Evolutionary conservation across 495 filamentous ascomycete genomes (phyloP), one percentile per base, ranked within the genome.

Genomic region (Stereocaulon alpinum): DNA sequence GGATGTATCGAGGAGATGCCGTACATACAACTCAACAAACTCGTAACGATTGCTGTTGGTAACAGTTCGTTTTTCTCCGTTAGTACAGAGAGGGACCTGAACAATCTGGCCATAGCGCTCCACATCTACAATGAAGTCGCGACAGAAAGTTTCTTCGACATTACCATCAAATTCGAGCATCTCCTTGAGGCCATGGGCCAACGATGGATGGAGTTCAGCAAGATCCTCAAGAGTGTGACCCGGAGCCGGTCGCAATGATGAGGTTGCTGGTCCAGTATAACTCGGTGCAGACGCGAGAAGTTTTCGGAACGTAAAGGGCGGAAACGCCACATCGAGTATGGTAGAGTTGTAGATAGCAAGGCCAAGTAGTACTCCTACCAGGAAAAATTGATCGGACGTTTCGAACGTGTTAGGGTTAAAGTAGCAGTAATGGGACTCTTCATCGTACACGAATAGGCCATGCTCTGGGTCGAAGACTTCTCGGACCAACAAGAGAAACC

Each of bases 301-400:
- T 71, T 95, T 96, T 62, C 88, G 84, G 69, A 96, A 97, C 2
- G 86, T 85, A 68, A 95, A 95, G n/a, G 92, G 90, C 5, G 91
- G 91, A 17, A 97, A 76, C 10, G 88, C 86, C 49, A 97, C 80
- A 66, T 97, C 91, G 6, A 97, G 77, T 64, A 97, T 96, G 2
- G 89, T 97, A 2, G 89, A 94, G 71, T 97, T 96, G 75, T 97
- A 95, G 64, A 97, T 95, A 20, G 91, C 91, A 27, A 97, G 79
- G 4, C 91, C 91, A 29, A 96, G 80, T 34, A 96, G 73, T 41
- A 90, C 88, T 27, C 91, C 91, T 49, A 97, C 88, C 47, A 97
- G 76, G 66, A 91, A 95, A 69, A 88, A 97, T 63, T 96, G 91
- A 67, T 96, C 89, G 9, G 92, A 92, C 0, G 89, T 91, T 69